phyloP scores from a whole-genome alignment of 2,329 filamentous ascomycete genomes.

The Balansia obtecta region DNA sequence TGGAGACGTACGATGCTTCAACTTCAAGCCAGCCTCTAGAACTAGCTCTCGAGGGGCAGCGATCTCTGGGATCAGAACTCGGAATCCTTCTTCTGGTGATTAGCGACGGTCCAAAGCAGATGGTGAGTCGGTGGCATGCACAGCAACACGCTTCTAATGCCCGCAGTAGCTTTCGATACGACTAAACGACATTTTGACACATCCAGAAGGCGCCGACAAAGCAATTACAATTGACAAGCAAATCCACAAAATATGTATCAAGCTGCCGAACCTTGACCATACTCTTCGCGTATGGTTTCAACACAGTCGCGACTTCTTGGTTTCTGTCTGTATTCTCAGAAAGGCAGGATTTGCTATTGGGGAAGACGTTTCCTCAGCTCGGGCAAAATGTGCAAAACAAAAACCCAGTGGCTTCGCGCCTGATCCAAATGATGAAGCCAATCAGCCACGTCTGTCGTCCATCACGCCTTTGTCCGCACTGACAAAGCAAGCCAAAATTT shows the following conservation, averaged over 20 bases:
- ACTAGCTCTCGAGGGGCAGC: constrained; percentile 4
- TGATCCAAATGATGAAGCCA: neutral
- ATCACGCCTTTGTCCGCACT: constrained; percentile 11
- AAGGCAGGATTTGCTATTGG: constrained; percentile 18
- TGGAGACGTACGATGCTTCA: constrained; percentile 2
- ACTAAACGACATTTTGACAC: constrained; percentile 5
- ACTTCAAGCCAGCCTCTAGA: constrained; percentile 3
- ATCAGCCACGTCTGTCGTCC: constrained; percentile 14
- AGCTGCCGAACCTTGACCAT: constrained; percentile 13
- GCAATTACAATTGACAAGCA: constrained; percentile 12
- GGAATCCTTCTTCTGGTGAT: constrained; percentile 4
- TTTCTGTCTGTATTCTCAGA: constrained; percentile 19
- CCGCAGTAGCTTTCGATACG: constrained; percentile 4
- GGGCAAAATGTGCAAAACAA: neutral
- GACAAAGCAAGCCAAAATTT: neutral
- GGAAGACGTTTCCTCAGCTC: constrained; percentile 6
- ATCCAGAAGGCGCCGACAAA: neutral
- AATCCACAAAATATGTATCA: constrained; percentile 13
- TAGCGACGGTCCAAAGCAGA: neutral
- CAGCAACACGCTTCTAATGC: constrained; percentile 1
- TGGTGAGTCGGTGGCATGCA: constrained; percentile 2
- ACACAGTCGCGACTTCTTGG: constrained; percentile 19
- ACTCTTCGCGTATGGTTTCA: constrained; percentile 17
- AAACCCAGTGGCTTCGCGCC: neutral
- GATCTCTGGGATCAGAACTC: constrained; percentile 2